phyloP scores from a whole-genome alignment of 345 rosid genomes.

The Populus alba region DNA sequence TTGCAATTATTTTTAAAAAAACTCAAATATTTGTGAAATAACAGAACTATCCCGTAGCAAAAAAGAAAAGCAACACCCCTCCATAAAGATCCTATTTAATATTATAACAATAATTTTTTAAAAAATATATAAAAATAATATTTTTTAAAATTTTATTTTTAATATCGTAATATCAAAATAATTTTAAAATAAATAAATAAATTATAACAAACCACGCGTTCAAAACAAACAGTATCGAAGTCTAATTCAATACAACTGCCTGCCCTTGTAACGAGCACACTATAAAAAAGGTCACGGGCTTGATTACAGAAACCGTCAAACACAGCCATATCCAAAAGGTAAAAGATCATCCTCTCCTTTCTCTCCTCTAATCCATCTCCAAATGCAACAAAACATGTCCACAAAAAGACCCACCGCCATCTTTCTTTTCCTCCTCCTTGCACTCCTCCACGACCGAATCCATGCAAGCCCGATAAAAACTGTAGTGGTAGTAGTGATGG shows the following conservation, averaged over 20 bases:
- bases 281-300: constrained; percentile 5
- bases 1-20: no score
- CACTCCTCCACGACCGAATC: constrained; percentile 11
- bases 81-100: no score
- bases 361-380: background rate
- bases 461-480: constrained; percentile 56
- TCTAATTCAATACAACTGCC: background rate
- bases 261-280: background rate
- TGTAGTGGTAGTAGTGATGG: constrained; percentile 81
- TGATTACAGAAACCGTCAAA: background rate
- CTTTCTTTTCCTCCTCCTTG: constrained; percentile 12
- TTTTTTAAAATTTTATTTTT: no score
- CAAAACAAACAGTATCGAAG: no score
- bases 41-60: no score
- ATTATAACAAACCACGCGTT: no score
- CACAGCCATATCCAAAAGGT: background rate
- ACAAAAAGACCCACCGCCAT: background rate
- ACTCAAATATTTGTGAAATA: no score
- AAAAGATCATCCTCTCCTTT: background rate
- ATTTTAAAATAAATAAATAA: no score
- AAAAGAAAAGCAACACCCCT: no score
- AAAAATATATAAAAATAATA: no score
- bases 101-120: no score
- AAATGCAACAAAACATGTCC: constrained; percentile 5
- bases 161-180: no score